Percentiles rank a stretch among this genome's conserved stretches.
phyloP scores from a whole-genome alignment of 306 rosid species.

The Sechiopsis laciniata region DNA sequence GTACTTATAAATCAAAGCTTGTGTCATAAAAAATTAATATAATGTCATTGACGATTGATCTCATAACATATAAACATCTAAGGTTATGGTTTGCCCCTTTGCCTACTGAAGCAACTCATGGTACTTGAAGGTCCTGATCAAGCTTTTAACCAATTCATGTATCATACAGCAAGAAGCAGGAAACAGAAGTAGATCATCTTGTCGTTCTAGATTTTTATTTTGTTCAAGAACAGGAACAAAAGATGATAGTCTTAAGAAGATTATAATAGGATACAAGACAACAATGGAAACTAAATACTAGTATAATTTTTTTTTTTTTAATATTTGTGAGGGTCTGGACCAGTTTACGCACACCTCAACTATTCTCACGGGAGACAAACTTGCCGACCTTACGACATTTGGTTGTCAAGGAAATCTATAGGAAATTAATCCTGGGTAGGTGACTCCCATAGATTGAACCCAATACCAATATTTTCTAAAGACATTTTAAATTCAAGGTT shows the following conservation, averaged over 20 bases:
- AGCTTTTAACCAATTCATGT: background rate
- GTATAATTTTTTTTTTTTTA: background rate
- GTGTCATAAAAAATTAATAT: background rate
- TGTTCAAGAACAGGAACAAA: background rate
- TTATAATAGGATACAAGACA: background rate
- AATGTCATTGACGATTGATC: background rate
- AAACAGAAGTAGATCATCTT: slow-evolving; percentile 5
- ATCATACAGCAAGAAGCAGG: background rate
- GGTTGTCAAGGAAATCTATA: too few relatives aligned
- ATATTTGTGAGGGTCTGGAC: too few relatives aligned
- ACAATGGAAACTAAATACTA: background rate
- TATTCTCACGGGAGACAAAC: too few relatives aligned
- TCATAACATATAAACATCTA: background rate
- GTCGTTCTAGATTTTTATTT: background rate
- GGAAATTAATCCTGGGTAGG: too few relatives aligned
- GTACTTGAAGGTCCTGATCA: background rate
- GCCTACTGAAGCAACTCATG: background rate
- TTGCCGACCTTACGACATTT: too few relatives aligned
- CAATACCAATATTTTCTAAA: background rate
- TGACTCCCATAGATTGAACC: background rate
- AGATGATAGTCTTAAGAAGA: background rate
- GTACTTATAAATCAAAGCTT: too few relatives aligned
- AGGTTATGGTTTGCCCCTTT: background rate
- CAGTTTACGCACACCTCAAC: too few relatives aligned
- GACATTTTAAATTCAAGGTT: background rate